These are phyloP conservation scores for Tuber melanosporum DNA, from an alignment of 495 filamentous ascomycete species.

Conservation along the genomic window DNA sequence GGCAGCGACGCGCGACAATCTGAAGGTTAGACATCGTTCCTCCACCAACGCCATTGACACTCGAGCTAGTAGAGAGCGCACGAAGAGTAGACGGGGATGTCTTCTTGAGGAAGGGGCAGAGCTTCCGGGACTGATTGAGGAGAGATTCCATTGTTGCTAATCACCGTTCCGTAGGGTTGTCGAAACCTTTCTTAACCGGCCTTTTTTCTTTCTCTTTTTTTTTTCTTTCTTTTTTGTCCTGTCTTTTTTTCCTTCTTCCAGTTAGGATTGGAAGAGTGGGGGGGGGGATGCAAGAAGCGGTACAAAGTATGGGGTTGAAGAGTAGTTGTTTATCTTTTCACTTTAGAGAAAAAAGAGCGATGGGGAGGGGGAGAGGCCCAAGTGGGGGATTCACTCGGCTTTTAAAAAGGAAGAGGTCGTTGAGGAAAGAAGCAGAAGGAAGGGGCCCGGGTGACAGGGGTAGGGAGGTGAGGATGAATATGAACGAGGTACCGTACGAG, in stretches of 20 bases:
- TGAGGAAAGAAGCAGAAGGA: neutral
- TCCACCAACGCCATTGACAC: conserved; percentile 64
- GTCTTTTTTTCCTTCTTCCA: neutral
- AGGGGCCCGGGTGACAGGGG: neutral
- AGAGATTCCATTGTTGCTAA: conserved; percentile 72
- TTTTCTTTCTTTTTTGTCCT: neutral
- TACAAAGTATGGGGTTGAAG: neutral
- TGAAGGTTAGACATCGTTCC: conserved; percentile 96
- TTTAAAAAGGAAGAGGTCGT: neutral
- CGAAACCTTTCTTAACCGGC: neutral
- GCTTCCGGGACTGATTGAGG: conserved; percentile 82
- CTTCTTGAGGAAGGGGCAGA: conserved; percentile 96
- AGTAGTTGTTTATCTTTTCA: neutral
- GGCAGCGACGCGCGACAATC: conserved; percentile 87
- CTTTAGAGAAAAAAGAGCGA: neutral
- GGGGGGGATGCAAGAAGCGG: neutral
- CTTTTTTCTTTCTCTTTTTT: neutral
- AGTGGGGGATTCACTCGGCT: neutral
- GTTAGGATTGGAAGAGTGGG: neutral
- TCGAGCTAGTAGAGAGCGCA: conserved; percentile 72
- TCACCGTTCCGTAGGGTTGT: neutral
- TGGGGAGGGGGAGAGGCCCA: neutral
- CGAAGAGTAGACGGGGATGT: conserved; percentile 83
- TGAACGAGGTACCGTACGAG: neutral
- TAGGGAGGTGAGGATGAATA: neutral